phyloP scores from a whole-genome alignment of 805 yeast species.

The Ogataea zsoltii region DNA sequence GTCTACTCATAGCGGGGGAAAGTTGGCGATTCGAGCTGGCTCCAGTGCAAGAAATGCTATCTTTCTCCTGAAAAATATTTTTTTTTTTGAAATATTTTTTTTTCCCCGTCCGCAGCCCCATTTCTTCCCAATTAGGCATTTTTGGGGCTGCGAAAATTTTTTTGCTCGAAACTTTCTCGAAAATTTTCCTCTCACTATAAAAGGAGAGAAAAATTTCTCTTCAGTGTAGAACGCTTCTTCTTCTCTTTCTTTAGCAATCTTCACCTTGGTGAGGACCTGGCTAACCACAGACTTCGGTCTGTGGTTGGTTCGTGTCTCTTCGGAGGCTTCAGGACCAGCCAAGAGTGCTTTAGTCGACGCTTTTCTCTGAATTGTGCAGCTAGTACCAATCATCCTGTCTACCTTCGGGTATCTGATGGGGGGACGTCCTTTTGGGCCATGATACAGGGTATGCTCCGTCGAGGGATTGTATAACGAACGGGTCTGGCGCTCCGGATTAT shows the following conservation, averaged over 20 bases:
- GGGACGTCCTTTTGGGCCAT: conserved; percentile 35
- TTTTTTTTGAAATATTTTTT: background rate
- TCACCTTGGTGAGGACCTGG: conserved; percentile 31
- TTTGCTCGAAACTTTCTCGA: conserved; percentile 3
- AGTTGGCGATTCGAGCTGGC: no score
- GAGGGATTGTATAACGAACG: conserved; percentile 85
- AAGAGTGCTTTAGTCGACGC: conserved; percentile 38
- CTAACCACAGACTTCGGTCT: conserved; percentile 17
- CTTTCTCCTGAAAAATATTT: background rate
- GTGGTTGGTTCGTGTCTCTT: conserved; percentile 24
- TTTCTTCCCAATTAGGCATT: conserved; percentile 6
- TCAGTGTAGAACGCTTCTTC: background rate
- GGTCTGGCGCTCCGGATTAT: conserved; percentile 16
- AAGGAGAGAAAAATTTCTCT: background rate
- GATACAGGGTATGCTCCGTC: conserved; percentile 92
- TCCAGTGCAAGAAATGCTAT: background rate
- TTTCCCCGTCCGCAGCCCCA: conserved; percentile 14
- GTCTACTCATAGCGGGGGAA: conserved; percentile 33
- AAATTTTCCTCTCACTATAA: conserved; percentile 4
- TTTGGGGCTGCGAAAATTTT: conserved; percentile 7
- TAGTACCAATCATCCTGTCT: conserved; percentile 34
- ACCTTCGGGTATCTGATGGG: conserved; percentile 32
- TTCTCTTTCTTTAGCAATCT: conserved; percentile 41
- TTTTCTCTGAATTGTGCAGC: conserved; percentile 33
- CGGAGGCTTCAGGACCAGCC: conserved; percentile 26